Evolutionary conservation across 495 filamentous ascomycete species (phyloP).

Genomic region (Xylaria bambusicola): DNA sequence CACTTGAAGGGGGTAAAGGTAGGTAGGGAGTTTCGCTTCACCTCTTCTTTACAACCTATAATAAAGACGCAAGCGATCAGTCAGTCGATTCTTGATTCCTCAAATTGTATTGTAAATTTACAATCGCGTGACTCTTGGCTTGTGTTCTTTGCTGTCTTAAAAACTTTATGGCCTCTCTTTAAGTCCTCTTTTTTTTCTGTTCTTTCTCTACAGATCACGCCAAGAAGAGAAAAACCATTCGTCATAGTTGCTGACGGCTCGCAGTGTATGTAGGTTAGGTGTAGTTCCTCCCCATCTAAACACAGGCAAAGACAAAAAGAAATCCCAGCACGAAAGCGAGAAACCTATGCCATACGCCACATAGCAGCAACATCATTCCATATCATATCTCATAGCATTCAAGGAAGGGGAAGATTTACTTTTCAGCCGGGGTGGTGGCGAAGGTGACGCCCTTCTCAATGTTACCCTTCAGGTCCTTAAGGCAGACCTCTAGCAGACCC

Average conservation of each 20-base stretch:
- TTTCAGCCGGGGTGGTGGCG: slow-evolving; percentile 74
- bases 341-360: slow-evolving; percentile 3
- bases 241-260: slow-evolving; percentile 1
- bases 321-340: slow-evolving; percentile 5
- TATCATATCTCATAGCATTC: slow-evolving; percentile 25
- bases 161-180: slow-evolving; percentile 23
- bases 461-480: slow-evolving; percentile 81
- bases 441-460: slow-evolving; percentile 93
- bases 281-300: slow-evolving; percentile 5
- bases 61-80: slow-evolving; percentile 10
- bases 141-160: slow-evolving; percentile 15
- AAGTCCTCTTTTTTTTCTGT: slow-evolving; percentile 28
- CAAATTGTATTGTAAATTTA: slow-evolving; percentile 19
- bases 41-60: slow-evolving; percentile 22
- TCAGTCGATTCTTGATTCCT: slow-evolving; percentile 16
- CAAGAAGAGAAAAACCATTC: slow-evolving; percentile 13
- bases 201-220: slow-evolving; percentile 38
- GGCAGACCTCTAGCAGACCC: slow-evolving; percentile 73
- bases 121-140: slow-evolving; percentile 8
- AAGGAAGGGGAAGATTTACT: slow-evolving; percentile 40
- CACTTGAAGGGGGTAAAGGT: not conserved
- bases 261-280: slow-evolving; percentile 7
- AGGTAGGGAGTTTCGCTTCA: not conserved
- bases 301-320: slow-evolving; percentile 10
- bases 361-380: slow-evolving; percentile 16